Base-by-base conservation (phyloP, 257 asterid genomes). In the Nicotiana knightiana region DNA sequence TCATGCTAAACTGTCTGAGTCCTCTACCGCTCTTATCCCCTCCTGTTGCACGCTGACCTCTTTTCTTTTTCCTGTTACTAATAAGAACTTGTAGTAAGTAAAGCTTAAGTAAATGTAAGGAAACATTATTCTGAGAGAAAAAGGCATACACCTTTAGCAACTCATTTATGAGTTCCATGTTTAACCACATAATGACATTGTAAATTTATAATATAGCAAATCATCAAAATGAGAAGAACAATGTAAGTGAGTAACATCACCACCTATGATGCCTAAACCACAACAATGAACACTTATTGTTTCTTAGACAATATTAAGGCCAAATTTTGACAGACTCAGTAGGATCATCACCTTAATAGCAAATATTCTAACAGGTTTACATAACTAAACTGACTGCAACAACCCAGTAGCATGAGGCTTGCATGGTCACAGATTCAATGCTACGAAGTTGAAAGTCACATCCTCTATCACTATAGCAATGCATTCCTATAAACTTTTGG, bases 1-100 rank as follows among this genome's bases (percentile, higher is more conserved):
- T 94, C 98, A 94, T 96, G 97, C 99, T 96, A 85, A 96, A 96
- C 83, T 94, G 99, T 37, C 99, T 97, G 73, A 96, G 99, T 82
- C 99, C 99, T 85, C 99, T 92, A 78, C 99, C 97, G 89, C 86
- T 90, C 91, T 94, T 96, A 87, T 94, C 99, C 82, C 97, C 97
- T 82, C 91, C 93, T 71, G 87, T 90, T 12, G 97, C 97, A 77
- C 99, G 98, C 79, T 93, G 99, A 78, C 94, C 97, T 90, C 99
- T 93, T 88, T 94, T 94, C 90, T 94, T 96, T 91, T 90, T 95
- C 88, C 87, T 91, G 93, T 89, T 94, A 67, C 97, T 88, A 90
- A 80, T 55, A 65, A 82, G 76, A 88, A 75, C 73, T 76, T 61
- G 63, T 55, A 13, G 73, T 21, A 66, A 84, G 71, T 67, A 63